phyloP scores from a whole-genome alignment of 2,329 filamentous ascomycete species.

The Sphaerostilbella broomeana region DNA sequence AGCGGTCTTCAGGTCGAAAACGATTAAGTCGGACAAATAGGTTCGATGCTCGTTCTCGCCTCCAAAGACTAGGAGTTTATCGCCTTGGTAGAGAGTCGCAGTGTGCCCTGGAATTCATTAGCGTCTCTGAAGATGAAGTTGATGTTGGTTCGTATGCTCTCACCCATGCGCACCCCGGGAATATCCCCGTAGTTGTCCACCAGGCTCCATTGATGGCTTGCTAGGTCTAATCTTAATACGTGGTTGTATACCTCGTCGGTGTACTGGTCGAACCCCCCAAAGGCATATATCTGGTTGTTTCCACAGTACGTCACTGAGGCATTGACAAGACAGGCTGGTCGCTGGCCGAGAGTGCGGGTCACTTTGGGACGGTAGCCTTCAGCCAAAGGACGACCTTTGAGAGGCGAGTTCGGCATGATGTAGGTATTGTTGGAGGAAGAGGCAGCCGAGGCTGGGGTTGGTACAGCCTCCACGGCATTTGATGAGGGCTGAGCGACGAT shows the following conservation, averaged over 20 bases:
- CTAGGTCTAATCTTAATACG: constrained; percentile 80
- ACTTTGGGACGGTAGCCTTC: constrained; percentile 83
- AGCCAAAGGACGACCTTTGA: constrained; percentile 55
- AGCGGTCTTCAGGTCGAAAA: constrained; percentile 90
- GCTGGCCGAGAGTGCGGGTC: constrained; percentile 67
- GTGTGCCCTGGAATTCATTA: constrained; percentile 65
- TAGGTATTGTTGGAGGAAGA: constrained; percentile 64
- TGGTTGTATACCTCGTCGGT: constrained; percentile 99
- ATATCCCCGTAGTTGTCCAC: constrained; percentile 99
- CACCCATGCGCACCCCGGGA: constrained; percentile 95
- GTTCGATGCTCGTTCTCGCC: constrained; percentile 97
- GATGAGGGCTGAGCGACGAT: constrained; percentile 23
- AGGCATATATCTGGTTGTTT: constrained; percentile 95
- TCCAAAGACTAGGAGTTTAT: constrained; percentile 94
- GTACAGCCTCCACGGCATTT: constrained; percentile 17
- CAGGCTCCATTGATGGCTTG: constrained; percentile 84
- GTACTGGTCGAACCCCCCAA: constrained; percentile 97
- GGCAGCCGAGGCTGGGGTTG: constrained; percentile 16
- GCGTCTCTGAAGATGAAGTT: background rate
- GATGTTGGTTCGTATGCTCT: constrained; percentile 42
- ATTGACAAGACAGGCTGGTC: constrained; percentile 92
- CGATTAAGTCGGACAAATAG: constrained; percentile 90
- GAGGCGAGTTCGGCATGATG: constrained; percentile 82
- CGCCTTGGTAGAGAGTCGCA: constrained; percentile 84
- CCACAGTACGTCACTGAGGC: constrained; percentile 98